phyloP scores from a whole-genome alignment of 345 rosid species.

The Gossypium thurberi region DNA sequence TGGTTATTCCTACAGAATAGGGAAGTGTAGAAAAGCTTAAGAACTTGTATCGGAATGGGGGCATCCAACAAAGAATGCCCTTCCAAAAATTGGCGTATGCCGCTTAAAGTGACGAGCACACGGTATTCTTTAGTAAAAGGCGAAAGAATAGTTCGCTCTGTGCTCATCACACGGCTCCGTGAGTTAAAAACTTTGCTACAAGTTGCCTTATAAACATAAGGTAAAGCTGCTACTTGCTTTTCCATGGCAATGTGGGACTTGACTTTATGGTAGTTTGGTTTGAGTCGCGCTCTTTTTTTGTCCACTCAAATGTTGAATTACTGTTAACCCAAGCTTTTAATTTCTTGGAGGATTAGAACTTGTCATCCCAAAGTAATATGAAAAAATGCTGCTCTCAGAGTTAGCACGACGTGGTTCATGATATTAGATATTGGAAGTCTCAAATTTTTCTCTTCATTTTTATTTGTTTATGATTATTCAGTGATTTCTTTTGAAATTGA shows the following conservation, averaged over 20 bases:
- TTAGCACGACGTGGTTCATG: no score
- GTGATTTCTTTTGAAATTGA: no score
- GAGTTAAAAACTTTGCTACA: rapidly evolving
- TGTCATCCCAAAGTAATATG: background rate
- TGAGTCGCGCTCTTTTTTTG: background rate
- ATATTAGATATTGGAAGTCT: no score
- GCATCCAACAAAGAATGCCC: background rate
- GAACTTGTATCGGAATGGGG: background rate
- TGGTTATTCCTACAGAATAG: no score
- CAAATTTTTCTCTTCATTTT: no score
- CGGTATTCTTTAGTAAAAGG: constrained; percentile 50
- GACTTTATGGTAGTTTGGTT: background rate
- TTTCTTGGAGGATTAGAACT: no score
- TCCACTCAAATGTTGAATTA: no score
- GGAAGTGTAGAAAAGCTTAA: no score
- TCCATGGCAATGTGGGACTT: background rate
- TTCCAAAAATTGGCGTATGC: background rate
- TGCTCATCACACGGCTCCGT: constrained; percentile 16
- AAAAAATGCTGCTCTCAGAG: no score
- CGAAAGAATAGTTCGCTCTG: constrained; percentile 38
- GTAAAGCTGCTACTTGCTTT: background rate
- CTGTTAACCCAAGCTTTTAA: background rate
- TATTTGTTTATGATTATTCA: no score
- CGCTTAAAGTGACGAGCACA: constrained; percentile 9
- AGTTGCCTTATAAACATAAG: background rate